These are phyloP conservation scores for Entoloma clypeatum DNA, from an alignment of 1,284 basidiomycete genomes.

Conservation along the genomic window DNA sequence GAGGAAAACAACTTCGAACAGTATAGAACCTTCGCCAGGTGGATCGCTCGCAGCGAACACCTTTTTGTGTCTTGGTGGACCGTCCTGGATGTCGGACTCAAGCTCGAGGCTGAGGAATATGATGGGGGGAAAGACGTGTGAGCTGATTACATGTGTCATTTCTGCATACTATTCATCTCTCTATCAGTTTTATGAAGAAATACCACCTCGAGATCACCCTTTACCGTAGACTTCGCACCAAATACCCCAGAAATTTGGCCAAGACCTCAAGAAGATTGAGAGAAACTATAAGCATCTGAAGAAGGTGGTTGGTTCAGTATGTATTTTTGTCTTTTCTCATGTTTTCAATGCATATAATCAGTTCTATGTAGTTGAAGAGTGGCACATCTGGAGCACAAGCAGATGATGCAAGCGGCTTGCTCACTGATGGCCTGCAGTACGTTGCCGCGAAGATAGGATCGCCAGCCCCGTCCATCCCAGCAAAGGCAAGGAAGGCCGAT, in stretches of 20 bases:
- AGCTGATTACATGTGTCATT: neutral
- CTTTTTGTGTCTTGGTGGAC: neutral
- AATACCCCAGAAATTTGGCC: neutral
- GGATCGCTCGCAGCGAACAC: neutral
- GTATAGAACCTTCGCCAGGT: neutral
- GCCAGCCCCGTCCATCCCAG: neutral
- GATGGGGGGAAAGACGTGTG: neutral
- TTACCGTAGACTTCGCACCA: neutral
- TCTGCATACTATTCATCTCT: neutral
- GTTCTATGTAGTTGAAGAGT: too few species aligned
- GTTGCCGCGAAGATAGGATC: neutral
- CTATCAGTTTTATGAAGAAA: slow-evolving; percentile 1
- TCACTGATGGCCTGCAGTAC: neutral
- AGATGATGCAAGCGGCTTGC: slow-evolving; percentile 1
- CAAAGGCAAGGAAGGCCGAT: too few species aligned
- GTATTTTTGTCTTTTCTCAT: too few species aligned
- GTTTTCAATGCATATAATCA: too few species aligned
- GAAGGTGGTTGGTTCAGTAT: too few species aligned
- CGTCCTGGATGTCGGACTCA: slow-evolving; percentile 1
- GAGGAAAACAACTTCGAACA: neutral
- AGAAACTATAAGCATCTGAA: too few species aligned
- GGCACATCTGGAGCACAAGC: neutral
- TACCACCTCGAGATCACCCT: neutral
- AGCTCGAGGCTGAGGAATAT: neutral
- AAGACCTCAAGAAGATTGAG: neutral